Percentiles rank a stretch among this genome's conserved stretches.
phyloP scores from a whole-genome alignment of 352 stramenopile species.

The Blastocystis sp. region DNA sequence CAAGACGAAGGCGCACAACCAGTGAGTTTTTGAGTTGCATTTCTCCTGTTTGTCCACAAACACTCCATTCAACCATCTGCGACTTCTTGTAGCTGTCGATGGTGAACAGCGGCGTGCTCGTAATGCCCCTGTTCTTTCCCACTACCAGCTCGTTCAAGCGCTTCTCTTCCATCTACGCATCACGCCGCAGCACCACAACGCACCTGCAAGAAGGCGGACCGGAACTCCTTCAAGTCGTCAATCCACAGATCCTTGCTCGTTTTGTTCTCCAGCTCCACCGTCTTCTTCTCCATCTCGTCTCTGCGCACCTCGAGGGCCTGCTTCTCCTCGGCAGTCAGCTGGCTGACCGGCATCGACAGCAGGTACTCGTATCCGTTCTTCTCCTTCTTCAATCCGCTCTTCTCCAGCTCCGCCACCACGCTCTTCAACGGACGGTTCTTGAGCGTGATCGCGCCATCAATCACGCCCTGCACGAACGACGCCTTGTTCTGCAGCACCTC shows the following conservation, averaged over 20 bases:
- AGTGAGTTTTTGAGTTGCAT: constrained; percentile 15
- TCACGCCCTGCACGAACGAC: constrained; percentile 93
- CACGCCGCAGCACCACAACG: background rate
- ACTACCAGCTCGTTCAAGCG: constrained; percentile 21
- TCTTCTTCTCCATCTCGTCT: constrained; percentile 84
- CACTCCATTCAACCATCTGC: background rate
- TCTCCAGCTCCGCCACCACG: constrained; percentile 82
- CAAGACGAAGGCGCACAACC: constrained; percentile 72
- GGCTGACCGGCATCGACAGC: constrained; percentile 96
- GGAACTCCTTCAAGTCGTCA: constrained; percentile 57
- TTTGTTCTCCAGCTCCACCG: constrained; percentile 86
- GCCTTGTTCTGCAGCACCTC: constrained; percentile 92
- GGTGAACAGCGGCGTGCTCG: background rate
- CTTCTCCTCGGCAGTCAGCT: constrained; percentile 92
- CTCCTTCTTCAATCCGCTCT: constrained; percentile 78
- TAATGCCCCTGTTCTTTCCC: background rate
- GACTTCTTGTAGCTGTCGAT: constrained; percentile 46
- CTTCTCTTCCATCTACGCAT: constrained; percentile 13
- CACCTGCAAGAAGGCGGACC: background rate
- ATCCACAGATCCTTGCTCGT: constrained; percentile 86
- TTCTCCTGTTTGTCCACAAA: background rate
- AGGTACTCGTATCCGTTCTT: constrained; percentile 92
- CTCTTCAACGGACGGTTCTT: constrained; percentile 83
- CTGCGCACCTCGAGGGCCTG: constrained; percentile 88
- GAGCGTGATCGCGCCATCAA: constrained; percentile 88